Evolutionary conservation across 2,329 filamentous ascomycete genomes (phyloP).

Genomic region (Exophiala viscosa): DNA sequence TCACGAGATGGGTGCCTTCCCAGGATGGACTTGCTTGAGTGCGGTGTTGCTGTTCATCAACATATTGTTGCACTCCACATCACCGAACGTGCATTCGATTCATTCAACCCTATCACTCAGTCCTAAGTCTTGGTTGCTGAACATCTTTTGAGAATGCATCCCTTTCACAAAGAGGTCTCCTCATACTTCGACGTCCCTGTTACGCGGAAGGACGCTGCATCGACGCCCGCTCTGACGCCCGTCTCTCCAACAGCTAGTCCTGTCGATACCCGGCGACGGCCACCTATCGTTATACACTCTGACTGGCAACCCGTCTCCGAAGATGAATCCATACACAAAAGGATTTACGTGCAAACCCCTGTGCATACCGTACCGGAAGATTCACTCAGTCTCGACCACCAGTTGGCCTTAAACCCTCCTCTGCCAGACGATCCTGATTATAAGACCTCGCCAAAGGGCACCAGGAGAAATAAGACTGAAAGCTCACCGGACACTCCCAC

Average conservation of each 20-base stretch:
- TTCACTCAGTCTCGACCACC: neutral
- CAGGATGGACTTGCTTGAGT: neutral
- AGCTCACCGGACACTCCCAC: neutral
- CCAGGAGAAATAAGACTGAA: neutral
- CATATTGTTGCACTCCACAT: neutral
- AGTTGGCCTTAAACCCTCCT: neutral
- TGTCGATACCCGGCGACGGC: neutral
- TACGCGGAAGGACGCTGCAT: neutral
- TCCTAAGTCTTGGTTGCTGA: neutral
- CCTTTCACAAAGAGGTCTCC: slow-evolving; percentile 7
- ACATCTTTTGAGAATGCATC: slow-evolving; percentile 1
- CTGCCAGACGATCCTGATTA: neutral
- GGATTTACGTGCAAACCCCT: slow-evolving; percentile 9
- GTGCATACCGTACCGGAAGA: neutral
- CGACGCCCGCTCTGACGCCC: neutral
- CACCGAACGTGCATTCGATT: neutral
- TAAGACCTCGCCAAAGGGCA: neutral
- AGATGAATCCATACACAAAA: slow-evolving; percentile 5
- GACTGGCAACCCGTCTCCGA: slow-evolving; percentile 11
- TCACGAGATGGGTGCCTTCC: neutral
- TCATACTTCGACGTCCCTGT: slow-evolving; percentile 20
- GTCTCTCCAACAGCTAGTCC: slow-evolving; percentile 1
- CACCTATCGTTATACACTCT: neutral
- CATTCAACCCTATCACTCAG: too few relatives aligned
- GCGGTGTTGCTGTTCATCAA: too few relatives aligned